phyloP scores from a whole-genome alignment of 1,139 yeast species.

The Hanseniaspora gamundiae region DNA sequence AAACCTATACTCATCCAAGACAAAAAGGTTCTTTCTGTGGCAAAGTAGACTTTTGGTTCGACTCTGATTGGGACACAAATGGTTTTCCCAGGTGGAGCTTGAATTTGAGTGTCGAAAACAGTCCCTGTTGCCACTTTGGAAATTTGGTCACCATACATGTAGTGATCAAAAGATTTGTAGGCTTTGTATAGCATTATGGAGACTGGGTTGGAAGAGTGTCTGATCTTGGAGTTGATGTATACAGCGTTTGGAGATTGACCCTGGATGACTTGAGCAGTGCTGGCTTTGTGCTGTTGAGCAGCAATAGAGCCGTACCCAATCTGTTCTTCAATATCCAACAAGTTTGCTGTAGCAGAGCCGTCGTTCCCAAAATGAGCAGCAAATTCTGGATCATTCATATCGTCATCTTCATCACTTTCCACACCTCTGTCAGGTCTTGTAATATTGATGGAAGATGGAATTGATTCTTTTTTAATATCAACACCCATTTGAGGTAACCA shows the following conservation, averaged over 20 bases:
- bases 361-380: slow-evolving; percentile 29
- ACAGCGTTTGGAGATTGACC: slow-evolving; percentile 13
- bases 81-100: slow-evolving; percentile 67
- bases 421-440: slow-evolving; percentile 26
- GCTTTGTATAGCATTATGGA: slow-evolving; percentile 13
- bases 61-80: slow-evolving; percentile 71
- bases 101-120: slow-evolving; percentile 49
- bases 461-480: slow-evolving; percentile 83
- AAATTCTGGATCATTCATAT: slow-evolving; percentile 30
- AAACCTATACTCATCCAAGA: slow-evolving; percentile 70
- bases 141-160: slow-evolving; percentile 54
- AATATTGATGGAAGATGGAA: slow-evolving; percentile 32
- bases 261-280: slow-evolving; percentile 6
- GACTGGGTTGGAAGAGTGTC: slow-evolving; percentile 15
- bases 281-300: slow-evolving; percentile 8
- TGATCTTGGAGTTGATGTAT: slow-evolving; percentile 17
- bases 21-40: slow-evolving; percentile 69
- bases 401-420: slow-evolving; percentile 30
- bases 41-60: slow-evolving; percentile 77
- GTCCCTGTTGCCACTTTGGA: slow-evolving; percentile 76
- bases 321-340: slow-evolving; percentile 39
- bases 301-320: slow-evolving; percentile 33
- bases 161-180: slow-evolving; percentile 26
- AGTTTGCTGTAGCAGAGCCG: slow-evolving; percentile 26
- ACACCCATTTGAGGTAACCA: slow-evolving; percentile 98